These are phyloP conservation scores for Hymenoscyphus repandus DNA, from an alignment of 2,329 filamentous ascomycete genomes.

Conservation along the genomic window DNA sequence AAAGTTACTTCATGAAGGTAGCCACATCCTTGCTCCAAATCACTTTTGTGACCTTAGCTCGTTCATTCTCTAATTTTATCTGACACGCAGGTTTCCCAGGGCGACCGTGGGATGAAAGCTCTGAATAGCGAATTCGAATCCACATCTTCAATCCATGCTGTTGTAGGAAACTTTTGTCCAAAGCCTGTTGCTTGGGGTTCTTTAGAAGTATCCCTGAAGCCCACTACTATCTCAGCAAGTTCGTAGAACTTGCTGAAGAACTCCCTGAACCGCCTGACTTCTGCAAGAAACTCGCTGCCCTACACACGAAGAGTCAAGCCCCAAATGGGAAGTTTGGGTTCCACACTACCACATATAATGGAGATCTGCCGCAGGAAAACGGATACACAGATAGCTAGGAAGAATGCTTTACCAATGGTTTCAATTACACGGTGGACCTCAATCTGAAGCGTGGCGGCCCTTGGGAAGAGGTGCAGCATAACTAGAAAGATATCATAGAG, in stretches of 20 bases:
- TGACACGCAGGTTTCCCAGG: neutral
- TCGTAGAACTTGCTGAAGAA: slow-evolving; percentile 24
- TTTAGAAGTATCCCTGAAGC: slow-evolving; percentile 21
- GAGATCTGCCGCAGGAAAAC: slow-evolving; percentile 34
- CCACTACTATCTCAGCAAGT: slow-evolving; percentile 28
- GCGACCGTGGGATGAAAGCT: slow-evolving; percentile 3
- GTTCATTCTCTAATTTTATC: neutral
- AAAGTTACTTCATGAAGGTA: slow-evolving; percentile 6
- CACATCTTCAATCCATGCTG: slow-evolving; percentile 28
- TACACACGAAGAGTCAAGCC: slow-evolving; percentile 20
- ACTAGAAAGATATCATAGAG: slow-evolving; percentile 5
- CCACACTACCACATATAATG: slow-evolving; percentile 34
- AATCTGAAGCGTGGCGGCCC: slow-evolving; percentile 21
- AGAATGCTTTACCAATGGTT: slow-evolving; percentile 28
- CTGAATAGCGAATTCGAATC: slow-evolving; percentile 37
- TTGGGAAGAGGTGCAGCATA: slow-evolving; percentile 23
- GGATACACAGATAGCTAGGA: slow-evolving; percentile 35
- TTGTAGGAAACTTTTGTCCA: slow-evolving; percentile 12
- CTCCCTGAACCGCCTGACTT: slow-evolving; percentile 24
- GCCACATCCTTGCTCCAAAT: neutral
- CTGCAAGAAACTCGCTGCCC: slow-evolving; percentile 19
- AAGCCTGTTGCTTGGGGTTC: slow-evolving; percentile 14
- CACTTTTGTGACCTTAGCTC: neutral
- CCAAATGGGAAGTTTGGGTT: slow-evolving; percentile 34
- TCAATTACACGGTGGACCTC: slow-evolving; percentile 24